These are phyloP conservation scores for Botrytis porri DNA, from an alignment of 2,329 filamentous ascomycete species.

Conservation along the genomic window DNA sequence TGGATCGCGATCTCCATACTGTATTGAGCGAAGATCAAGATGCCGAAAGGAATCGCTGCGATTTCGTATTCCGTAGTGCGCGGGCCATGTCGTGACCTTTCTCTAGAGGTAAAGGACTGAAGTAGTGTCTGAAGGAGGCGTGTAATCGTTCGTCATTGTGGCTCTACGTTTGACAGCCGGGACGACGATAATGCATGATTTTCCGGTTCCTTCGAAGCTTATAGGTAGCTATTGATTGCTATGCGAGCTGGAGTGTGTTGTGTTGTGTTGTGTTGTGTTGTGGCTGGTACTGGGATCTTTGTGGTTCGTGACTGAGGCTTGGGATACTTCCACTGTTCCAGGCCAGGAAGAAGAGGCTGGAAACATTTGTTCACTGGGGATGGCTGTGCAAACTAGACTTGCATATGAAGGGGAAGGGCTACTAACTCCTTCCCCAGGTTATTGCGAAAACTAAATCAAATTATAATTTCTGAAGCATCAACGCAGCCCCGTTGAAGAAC, in stretches of 20 bases:
- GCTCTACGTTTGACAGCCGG: not conserved
- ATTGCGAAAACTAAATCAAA: not conserved
- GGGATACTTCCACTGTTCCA: too few relatives aligned
- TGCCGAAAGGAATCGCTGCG: slow-evolving; percentile 1
- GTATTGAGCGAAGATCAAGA: not conserved
- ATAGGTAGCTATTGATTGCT: not conserved
- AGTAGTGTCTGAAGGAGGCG: not conserved
- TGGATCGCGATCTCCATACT: not conserved
- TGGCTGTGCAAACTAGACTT: not conserved
- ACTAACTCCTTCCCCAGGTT: not conserved
- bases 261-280: not conserved
- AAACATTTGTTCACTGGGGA: not conserved
- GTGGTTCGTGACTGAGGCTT: not conserved
- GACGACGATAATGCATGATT: not conserved
- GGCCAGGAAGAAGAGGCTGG: not conserved
- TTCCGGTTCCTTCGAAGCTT: not conserved
- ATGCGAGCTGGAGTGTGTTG: not conserved
- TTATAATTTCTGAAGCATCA: not conserved
- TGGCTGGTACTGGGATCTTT: not conserved
- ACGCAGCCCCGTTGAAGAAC: not conserved
- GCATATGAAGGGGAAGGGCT: not conserved
- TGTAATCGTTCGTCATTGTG: slow-evolving; percentile 4
- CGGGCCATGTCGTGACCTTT: not conserved
- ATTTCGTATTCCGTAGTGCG: slow-evolving; percentile 11
- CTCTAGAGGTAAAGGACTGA: too few relatives aligned